Conservation (phyloP, 257 asterid genomes). For the Penstemon eatonii region DNA sequence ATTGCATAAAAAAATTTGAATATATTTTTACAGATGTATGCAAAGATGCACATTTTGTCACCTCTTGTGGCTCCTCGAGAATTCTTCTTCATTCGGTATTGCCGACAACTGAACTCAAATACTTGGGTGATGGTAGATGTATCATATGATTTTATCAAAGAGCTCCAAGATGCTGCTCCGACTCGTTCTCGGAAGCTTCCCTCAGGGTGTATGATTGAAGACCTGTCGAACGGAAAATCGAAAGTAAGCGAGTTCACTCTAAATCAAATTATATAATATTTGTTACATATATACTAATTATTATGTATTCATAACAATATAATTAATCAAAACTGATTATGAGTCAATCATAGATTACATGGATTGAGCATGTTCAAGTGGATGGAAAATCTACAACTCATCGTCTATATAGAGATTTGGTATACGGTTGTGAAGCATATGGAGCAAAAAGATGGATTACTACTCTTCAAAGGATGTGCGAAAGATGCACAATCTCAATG, state of each 20-base stretch:
- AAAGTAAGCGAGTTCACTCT: constrained; percentile 33
- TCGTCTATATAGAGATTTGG: constrained; percentile 56
- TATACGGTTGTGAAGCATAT: constrained; percentile 51
- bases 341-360: constrained; percentile 48
- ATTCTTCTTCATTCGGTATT: constrained; percentile 55
- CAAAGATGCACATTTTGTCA: constrained; percentile 59
- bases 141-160: constrained; percentile 50
- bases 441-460: constrained; percentile 76
- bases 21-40: constrained; percentile 53
- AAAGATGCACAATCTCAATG: constrained; percentile 51
- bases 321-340: too few relatives aligned
- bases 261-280: not conserved
- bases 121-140: constrained; percentile 66
- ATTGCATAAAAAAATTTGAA: not conserved
- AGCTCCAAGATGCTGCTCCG: constrained; percentile 39
- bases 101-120: constrained; percentile 44
- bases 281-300: too few relatives aligned
- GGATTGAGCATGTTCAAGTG: constrained; percentile 86
- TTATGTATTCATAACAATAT: too few relatives aligned
- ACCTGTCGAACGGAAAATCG: constrained; percentile 56
- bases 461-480: constrained; percentile 62
- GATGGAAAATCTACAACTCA: constrained; percentile 55
- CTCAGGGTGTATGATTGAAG: constrained; percentile 73
- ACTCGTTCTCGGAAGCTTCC: constrained; percentile 64
- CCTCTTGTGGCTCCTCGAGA: constrained; percentile 81